These are phyloP conservation scores for Tricholoma sp. DNA, from an alignment of 768 basidiomycete species.

Conservation along the genomic window DNA sequence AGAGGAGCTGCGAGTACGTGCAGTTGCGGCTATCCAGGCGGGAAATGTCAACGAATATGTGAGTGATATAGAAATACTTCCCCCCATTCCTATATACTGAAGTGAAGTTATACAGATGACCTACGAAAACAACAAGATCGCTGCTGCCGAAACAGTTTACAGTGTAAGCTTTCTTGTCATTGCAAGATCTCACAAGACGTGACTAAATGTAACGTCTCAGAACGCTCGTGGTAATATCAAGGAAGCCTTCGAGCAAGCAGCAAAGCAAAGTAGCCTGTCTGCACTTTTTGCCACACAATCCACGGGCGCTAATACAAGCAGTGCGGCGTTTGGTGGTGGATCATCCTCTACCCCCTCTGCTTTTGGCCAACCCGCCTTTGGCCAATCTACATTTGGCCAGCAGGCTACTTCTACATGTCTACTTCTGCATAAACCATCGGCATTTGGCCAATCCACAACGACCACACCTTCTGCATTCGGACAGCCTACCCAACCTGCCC, in stretches of 20 bases:
- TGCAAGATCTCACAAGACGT: background rate
- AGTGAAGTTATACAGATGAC: slow-evolving; percentile 30
- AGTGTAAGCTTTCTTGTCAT: slow-evolving; percentile 17
- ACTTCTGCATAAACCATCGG: slow-evolving; percentile 17
- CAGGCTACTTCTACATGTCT: slow-evolving; percentile 14
- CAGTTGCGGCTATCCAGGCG: slow-evolving; percentile 46
- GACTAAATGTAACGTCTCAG: slow-evolving; percentile 15
- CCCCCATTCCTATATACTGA: background rate
- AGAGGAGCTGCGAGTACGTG: slow-evolving; percentile 74
- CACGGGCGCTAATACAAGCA: slow-evolving; percentile 12
- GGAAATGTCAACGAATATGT: slow-evolving; percentile 68
- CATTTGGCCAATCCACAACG: slow-evolving; percentile 24
- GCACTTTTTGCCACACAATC: slow-evolving; percentile 15
- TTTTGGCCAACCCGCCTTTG: slow-evolving; percentile 32
- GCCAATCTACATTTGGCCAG: slow-evolving; percentile 29
- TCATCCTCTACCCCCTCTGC: slow-evolving; percentile 16
- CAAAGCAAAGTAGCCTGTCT: slow-evolving; percentile 32
- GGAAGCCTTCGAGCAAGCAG: slow-evolving; percentile 50
- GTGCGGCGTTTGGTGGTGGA: slow-evolving; percentile 21
- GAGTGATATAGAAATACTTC: slow-evolving; percentile 20
- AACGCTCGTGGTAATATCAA: slow-evolving; percentile 45
- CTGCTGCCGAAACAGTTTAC: slow-evolving; percentile 46
- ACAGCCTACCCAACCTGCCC: slow-evolving; percentile 17
- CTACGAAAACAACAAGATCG: slow-evolving; percentile 55
- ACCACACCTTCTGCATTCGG: slow-evolving; percentile 34